Percentiles rank a stretch among this genome's conserved stretches.
Conservation (phyloP, 2,329 filamentous ascomycete genomes). For the Epicoccum nigrum region DNA sequence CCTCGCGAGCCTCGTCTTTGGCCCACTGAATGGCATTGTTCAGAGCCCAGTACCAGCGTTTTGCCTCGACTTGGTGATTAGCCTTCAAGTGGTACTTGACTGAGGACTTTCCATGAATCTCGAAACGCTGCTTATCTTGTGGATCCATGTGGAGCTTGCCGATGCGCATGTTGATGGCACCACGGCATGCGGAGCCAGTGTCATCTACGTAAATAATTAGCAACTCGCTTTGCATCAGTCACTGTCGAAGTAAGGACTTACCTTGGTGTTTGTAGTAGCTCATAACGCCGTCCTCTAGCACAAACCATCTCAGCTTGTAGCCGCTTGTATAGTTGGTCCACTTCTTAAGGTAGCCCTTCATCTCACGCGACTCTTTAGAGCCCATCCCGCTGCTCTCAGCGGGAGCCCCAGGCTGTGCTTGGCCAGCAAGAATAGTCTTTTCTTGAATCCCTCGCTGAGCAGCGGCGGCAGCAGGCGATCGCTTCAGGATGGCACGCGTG, state of each 20-base stretch:
- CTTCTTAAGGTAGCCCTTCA: conserved; percentile 99
- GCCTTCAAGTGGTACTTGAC: conserved; percentile 98
- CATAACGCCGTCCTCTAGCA: conserved; percentile 93
- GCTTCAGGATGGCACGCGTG: conserved; percentile 87
- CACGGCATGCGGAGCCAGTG: conserved; percentile 91
- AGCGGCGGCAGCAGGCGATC: conserved; percentile 89
- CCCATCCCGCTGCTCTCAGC: conserved; percentile 64
- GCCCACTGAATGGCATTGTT: conserved; percentile 99
- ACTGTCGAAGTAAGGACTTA: conserved; percentile 28
- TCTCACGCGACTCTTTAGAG: conserved; percentile 88
- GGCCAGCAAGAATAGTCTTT: conserved; percentile 89
- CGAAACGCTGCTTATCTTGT: conserved; percentile 96
- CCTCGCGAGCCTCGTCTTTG: conserved; percentile 94
- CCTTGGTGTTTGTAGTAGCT: conserved; percentile 98
- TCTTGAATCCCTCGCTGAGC: conserved; percentile 96
- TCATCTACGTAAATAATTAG: conserved; percentile 65
- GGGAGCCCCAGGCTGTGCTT: conserved; percentile 63
- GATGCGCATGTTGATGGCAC: conserved; percentile 98
- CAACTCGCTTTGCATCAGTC: neutral
- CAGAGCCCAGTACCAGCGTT: conserved; percentile 98
- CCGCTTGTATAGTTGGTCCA: conserved; percentile 99
- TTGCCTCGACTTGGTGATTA: conserved; percentile 97
- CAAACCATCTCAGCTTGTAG: conserved; percentile 97
- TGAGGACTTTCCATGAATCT: conserved; percentile 96
- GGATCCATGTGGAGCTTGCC: conserved; percentile 93